Percentiles rank a stretch among this genome's conserved stretches.
Conservation (phyloP, 345 rosid species). For the Lumnitzera racemosa region DNA sequence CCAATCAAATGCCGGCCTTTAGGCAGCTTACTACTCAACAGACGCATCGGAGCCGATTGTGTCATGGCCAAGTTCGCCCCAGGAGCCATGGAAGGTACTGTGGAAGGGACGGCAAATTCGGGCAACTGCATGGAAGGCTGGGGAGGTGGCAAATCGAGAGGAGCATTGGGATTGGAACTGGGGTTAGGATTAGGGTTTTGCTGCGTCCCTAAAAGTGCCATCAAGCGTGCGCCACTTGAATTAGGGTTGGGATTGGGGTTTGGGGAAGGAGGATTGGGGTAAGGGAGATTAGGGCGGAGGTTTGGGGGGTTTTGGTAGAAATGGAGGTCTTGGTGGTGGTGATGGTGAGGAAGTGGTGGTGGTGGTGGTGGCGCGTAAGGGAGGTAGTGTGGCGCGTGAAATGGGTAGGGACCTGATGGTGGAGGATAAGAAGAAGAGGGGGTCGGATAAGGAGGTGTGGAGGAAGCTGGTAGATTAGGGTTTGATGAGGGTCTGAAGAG, state of each 20-base stretch:
- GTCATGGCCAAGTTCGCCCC: background rate
- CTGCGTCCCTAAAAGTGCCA: slow-evolving; percentile 23
- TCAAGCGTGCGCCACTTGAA: slow-evolving; percentile 11
- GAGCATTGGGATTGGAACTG: slow-evolving; percentile 31
- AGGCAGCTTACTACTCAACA: slow-evolving; percentile 46
- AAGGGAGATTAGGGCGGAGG: slow-evolving; percentile 14
- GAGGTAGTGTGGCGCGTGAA: slow-evolving; percentile 1
- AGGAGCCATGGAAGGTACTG: slow-evolving; percentile 19
- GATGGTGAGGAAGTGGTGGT: slow-evolving; percentile 25
- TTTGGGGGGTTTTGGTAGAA: slow-evolving; percentile 47
- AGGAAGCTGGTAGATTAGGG: slow-evolving; percentile 12
- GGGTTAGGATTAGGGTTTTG: slow-evolving; percentile 24
- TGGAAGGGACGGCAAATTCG: slow-evolving; percentile 15
- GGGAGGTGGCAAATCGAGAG: slow-evolving; percentile 42
- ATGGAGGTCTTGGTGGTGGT: slow-evolving; percentile 36
- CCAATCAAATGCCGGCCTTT: slow-evolving; percentile 60
- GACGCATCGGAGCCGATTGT: slow-evolving; percentile 24
- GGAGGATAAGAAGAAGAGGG: slow-evolving; percentile 54
- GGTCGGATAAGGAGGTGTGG: slow-evolving; percentile 23
- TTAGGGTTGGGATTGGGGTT: slow-evolving; percentile 14
- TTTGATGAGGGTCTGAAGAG: slow-evolving; percentile 25
- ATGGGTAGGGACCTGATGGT: slow-evolving; percentile 35
- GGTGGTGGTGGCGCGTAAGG: slow-evolving; percentile 28
- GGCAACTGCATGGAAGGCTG: slow-evolving; percentile 14
- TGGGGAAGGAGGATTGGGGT: slow-evolving; percentile 14